Percentiles rank a stretch among this genome's conserved stretches.
phyloP scores from a whole-genome alignment of 345 rosid genomes.

The Trapa incisa region DNA sequence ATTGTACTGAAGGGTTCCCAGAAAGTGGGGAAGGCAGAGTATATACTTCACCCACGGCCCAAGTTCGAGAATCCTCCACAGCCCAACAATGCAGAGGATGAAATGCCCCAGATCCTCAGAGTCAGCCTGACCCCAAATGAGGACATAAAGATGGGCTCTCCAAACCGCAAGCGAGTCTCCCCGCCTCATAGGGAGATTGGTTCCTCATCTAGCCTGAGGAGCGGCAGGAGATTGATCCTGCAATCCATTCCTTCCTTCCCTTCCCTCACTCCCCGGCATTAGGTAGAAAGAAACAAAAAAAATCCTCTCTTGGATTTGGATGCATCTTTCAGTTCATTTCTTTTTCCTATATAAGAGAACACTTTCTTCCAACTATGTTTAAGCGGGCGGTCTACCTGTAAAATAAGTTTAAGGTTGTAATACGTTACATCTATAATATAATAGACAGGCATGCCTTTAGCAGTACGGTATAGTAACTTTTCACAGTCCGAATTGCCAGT shows the following conservation, averaged over 20 bases:
- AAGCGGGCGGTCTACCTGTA: neutral
- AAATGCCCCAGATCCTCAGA: slow-evolving; percentile 56
- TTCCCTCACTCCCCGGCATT: slow-evolving; percentile 77
- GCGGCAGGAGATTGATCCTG: slow-evolving; percentile 81
- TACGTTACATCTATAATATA: neutral
- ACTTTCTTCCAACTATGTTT: neutral
- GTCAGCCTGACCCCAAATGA: slow-evolving; percentile 32
- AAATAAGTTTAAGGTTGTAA: slow-evolving; percentile 6
- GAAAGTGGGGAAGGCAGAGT: slow-evolving; percentile 32
- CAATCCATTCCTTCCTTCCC: slow-evolving; percentile 94
- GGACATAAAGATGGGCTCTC: slow-evolving; percentile 53
- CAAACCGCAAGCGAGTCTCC: slow-evolving; percentile 93
- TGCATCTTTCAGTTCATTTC: neutral
- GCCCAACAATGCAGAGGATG: slow-evolving; percentile 24
- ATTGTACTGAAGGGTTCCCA: slow-evolving; percentile 21
- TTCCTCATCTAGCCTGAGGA: slow-evolving; percentile 45
- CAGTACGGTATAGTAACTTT: no score
- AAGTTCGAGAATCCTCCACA: slow-evolving; percentile 35
- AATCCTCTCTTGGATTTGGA: neutral
- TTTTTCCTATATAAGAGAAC: neutral
- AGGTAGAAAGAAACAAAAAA: slow-evolving; percentile 17
- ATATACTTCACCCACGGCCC: slow-evolving; percentile 25
- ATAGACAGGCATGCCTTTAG: no score
- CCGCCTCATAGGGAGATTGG: slow-evolving; percentile 57
- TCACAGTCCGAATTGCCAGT: no score